A percentile compares a stretch with the other conserved stretches of the same genome.
Conservation (phyloP, 2,329 filamentous ascomycete genomes). For the Diaporthe nobilis region DNA sequence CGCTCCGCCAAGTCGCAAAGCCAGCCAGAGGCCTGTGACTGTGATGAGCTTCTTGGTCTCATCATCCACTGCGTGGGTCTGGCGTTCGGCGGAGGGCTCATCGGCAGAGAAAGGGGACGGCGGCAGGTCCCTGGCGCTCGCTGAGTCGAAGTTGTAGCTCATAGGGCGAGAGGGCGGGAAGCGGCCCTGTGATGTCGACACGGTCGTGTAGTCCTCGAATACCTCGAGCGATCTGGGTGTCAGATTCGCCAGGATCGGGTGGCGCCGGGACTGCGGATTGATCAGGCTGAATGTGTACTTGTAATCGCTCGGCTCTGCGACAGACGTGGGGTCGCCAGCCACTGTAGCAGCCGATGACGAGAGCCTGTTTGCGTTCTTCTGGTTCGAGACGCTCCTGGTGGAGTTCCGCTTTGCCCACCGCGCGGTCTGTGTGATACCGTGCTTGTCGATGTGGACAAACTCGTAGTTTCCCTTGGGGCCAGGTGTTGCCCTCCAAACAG, state of each 20-base stretch:
- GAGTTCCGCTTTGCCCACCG: constrained; percentile 75
- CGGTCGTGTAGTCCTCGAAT: constrained; percentile 75
- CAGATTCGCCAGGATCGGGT: constrained; percentile 81
- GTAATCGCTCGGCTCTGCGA: constrained; percentile 45
- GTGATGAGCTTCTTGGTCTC: constrained; percentile 64
- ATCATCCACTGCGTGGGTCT: constrained; percentile 57
- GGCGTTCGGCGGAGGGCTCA: constrained; percentile 47
- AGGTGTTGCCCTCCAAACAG: constrained; percentile 68
- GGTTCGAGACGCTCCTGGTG: constrained; percentile 47
- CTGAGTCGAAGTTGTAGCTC: constrained; percentile 36
- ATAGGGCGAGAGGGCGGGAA: constrained; percentile 61
- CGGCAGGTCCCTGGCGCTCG: constrained; percentile 17
- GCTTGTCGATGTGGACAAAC: constrained; percentile 72
- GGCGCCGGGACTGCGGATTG: constrained; percentile 75
- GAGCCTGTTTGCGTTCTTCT: background rate
- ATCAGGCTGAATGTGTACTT: constrained; percentile 83
- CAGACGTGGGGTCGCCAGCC: constrained; percentile 44
- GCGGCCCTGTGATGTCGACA: constrained; percentile 64
- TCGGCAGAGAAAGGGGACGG: constrained; percentile 34
- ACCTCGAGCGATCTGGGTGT: constrained; percentile 76
- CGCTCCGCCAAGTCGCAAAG: constrained; percentile 59
- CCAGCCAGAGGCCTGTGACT: constrained; percentile 67
- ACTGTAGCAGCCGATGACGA: constrained; percentile 41
- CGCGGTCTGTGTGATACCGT: constrained; percentile 72
- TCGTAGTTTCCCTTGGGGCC: constrained; percentile 73